Conservation (phyloP, 257 asterid species). For the Sherardia arvensis region DNA sequence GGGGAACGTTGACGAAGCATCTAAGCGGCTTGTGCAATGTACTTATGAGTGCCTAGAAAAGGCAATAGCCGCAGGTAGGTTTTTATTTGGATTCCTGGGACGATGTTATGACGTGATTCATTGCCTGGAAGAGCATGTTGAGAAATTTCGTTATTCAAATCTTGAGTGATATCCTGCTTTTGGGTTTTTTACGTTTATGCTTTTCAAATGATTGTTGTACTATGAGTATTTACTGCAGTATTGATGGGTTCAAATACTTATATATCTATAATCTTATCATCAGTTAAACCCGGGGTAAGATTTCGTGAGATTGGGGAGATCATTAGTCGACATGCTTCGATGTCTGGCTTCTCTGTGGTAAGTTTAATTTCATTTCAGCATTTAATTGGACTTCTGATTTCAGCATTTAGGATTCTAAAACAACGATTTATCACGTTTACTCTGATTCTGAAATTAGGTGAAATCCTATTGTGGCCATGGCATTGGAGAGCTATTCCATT, state of each 20-base stretch:
- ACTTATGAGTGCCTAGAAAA: conserved; percentile 94
- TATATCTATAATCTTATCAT: conserved; percentile 11
- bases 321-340: conserved; percentile 73
- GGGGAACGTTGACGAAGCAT: conserved; percentile 88
- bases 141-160: not conserved
- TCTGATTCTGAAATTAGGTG: conserved; percentile 35
- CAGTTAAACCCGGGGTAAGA: conserved; percentile 95
- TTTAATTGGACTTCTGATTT: not conserved
- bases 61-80: conserved; percentile 81
- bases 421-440: not conserved
- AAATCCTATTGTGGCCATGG: conserved; percentile 95
- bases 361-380: not conserved
- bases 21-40: conserved; percentile 71
- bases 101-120: not conserved
- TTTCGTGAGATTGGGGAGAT: conserved; percentile 94
- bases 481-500: conserved; percentile 93
- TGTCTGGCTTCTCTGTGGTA: conserved; percentile 97
- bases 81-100: not conserved
- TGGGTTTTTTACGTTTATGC: not conserved
- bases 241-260: not conserved
- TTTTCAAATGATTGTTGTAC: not conserved
- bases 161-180: not conserved
- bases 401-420: not conserved
- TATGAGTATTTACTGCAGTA: not conserved
- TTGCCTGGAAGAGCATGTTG: not conserved